phyloP scores from a whole-genome alignment of 169 alveolate species.

The Plasmodium fragile region DNA sequence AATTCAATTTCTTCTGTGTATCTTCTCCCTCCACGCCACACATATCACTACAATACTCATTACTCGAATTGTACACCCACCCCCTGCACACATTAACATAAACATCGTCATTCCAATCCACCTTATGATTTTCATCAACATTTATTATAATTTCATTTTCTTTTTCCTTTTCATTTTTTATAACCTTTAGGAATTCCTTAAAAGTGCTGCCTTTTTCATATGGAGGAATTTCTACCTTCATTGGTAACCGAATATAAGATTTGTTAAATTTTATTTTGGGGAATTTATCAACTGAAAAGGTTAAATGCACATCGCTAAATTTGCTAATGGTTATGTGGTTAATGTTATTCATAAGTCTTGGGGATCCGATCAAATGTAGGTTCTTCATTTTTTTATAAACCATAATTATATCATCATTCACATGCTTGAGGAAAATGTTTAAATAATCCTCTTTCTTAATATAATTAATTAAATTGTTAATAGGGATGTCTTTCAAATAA shows the following conservation, averaged over 20 bases:
- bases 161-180: slow-evolving; percentile 18
- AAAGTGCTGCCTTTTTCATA: slow-evolving; percentile 67
- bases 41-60: slow-evolving; percentile 19
- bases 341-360: slow-evolving; percentile 46
- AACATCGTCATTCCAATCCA: slow-evolving; percentile 64
- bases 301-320: slow-evolving; percentile 42
- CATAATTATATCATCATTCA: slow-evolving; percentile 54
- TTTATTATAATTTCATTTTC: slow-evolving; percentile 5
- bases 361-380: slow-evolving; percentile 66
- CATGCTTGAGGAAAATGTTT: slow-evolving; percentile 35
- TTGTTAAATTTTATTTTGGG: slow-evolving; percentile 52
- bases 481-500: slow-evolving; percentile 61
- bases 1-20: neutral
- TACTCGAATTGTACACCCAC: slow-evolving; percentile 60
- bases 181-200: slow-evolving; percentile 49
- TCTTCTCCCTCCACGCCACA: neutral
- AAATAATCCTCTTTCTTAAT: slow-evolving; percentile 54
- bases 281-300: slow-evolving; percentile 54
- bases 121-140: slow-evolving; percentile 34
- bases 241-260: slow-evolving; percentile 25
- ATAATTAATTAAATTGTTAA: slow-evolving; percentile 67
- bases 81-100: slow-evolving; percentile 42
- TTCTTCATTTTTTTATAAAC: slow-evolving; percentile 38
- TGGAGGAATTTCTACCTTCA: slow-evolving; percentile 56
- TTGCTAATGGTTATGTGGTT: slow-evolving; percentile 55